Percentiles rank a stretch among this genome's conserved stretches.
Evolutionary conservation across 2,329 filamentous ascomycete genomes (phyloP).

Genomic region (Zymoseptoria pseudotritici): DNA sequence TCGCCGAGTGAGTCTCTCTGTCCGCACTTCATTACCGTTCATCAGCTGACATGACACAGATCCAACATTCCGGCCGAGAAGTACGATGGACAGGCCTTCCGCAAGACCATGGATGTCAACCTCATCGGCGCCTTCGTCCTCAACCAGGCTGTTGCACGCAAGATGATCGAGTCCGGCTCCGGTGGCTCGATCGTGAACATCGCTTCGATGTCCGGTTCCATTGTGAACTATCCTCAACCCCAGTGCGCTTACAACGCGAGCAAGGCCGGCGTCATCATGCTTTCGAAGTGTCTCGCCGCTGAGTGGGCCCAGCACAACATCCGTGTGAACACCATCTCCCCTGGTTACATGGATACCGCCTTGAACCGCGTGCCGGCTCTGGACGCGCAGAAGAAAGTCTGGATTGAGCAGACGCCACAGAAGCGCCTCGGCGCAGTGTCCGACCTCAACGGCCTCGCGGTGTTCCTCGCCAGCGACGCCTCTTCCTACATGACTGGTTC

Average conservation of each 20-base stretch:
- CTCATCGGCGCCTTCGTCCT: constrained; percentile 71
- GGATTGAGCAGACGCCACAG: constrained; percentile 67
- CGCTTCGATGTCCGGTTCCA: constrained; percentile 52
- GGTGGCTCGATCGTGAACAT: constrained; percentile 69
- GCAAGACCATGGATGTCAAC: constrained; percentile 74
- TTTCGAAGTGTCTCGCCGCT: constrained; percentile 72
- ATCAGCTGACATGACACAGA: constrained; percentile 29
- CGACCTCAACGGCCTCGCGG: constrained; percentile 69
- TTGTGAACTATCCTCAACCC: constrained; percentile 56
- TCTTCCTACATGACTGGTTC: constrained; percentile 73
- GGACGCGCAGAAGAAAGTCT: constrained; percentile 75
- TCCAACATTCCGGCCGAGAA: constrained; percentile 77
- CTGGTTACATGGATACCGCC: constrained; percentile 80
- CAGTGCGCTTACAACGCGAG: constrained; percentile 78
- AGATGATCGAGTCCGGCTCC: constrained; percentile 64
- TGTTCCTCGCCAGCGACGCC: constrained; percentile 67
- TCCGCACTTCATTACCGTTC: not conserved
- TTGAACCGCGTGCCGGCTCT: constrained; percentile 71
- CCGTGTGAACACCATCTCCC: constrained; percentile 76
- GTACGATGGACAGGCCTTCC: constrained; percentile 70
- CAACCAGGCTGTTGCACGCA: constrained; percentile 48
- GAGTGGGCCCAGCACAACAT: constrained; percentile 79
- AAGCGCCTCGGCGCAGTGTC: constrained; percentile 64
- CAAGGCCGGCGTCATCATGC: constrained; percentile 71
- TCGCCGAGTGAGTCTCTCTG: constrained; percentile 64